Base-by-base conservation (phyloP, 1,139 yeast genomes). In the Zygotorulaspora mrakii region DNA sequence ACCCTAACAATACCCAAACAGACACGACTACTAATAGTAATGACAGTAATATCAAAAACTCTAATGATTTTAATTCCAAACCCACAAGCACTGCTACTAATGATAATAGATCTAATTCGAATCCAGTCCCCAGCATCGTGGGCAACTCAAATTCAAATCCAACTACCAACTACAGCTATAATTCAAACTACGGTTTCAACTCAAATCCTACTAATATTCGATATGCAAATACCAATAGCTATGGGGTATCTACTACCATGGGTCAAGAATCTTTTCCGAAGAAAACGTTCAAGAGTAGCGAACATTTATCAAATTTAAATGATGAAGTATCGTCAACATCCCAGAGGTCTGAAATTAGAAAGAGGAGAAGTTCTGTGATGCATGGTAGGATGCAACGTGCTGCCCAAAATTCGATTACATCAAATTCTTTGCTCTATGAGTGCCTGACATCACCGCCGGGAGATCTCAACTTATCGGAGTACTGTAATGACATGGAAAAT, bases 291-390 rank as follows among this genome's bases (percentile, higher is more conserved):
- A 7, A 10, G 14, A 28, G 18, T 28, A 28, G 20, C 21, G 20
- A 14, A n/a, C 31, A 28, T 9, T 4, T 28, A 4, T 28, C 31
- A 9, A 17, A 14, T 9, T n/a, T 13, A 6, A 17, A 18, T 22
- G 26, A 22, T 3, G 33, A 22, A 4, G 9, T 14, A 5, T 28
- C 31, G 3, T 20, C 25, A 12, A 36, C 38, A 8, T 39, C 45
- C 3, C 49, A 45, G 21, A 40, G 54, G 13, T 48, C 51, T 22
- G 53, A 49, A 42, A 46, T 47, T 22, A 51, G 55, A 24, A 51
- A 51, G 33, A 46, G 54, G 21, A 39, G 55, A 31, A 47, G 52
- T 30, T 47, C 53, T 14, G 51, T 49, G 9, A 50, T 51, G 53
- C 41, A 49, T 31, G 53, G 51, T 10, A 42, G 52, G 18, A 51